Percentiles rank a stretch among this genome's conserved stretches.
Evolutionary conservation across 1,284 basidiomycete genomes (phyloP).

Genomic region (Serendipita sp.): DNA sequence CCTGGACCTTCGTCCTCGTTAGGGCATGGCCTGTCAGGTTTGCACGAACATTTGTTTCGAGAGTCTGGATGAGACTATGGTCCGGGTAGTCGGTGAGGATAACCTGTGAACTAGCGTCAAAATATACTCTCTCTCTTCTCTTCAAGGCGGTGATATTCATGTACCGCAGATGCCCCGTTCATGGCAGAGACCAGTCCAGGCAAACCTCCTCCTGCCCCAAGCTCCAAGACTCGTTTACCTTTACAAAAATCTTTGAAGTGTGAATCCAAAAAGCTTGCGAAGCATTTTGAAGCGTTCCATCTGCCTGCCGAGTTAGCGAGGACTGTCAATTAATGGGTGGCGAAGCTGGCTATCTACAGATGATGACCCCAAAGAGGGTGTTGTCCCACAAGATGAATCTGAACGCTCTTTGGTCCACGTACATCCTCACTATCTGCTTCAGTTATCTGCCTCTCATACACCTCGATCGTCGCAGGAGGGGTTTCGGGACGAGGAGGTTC

Average conservation of each 20-base stretch:
- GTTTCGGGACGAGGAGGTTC: slow-evolving; percentile 20
- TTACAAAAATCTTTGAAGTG: slow-evolving; percentile 28
- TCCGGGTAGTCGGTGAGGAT: slow-evolving; percentile 93
- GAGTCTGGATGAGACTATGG: slow-evolving; percentile 59
- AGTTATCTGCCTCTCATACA: slow-evolving; percentile 21
- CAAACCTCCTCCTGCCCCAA: slow-evolving; percentile 85
- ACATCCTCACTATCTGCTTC: slow-evolving; percentile 14
- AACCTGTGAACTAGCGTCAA: slow-evolving; percentile 29
- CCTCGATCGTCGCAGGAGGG: slow-evolving; percentile 33
- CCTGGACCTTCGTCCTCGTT: slow-evolving; percentile 33
- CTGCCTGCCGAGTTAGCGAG: slow-evolving; percentile 26
- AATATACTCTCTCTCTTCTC: neutral
- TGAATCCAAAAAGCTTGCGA: slow-evolving; percentile 58
- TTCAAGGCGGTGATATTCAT: neutral
- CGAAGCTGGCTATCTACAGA: slow-evolving; percentile 36
- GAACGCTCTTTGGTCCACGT: slow-evolving; percentile 26
- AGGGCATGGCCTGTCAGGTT: slow-evolving; percentile 33
- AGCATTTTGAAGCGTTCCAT: slow-evolving; percentile 72
- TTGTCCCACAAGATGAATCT: slow-evolving; percentile 66
- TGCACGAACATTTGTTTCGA: slow-evolving; percentile 49
- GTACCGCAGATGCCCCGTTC: slow-evolving; percentile 41
- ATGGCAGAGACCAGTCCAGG: slow-evolving; percentile 64
- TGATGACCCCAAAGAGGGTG: slow-evolving; percentile 90
- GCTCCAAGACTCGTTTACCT: slow-evolving; percentile 55
- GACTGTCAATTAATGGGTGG: neutral